Base-by-base conservation (phyloP, 306 rosid genomes). In the Canavalia ensiformis region DNA sequence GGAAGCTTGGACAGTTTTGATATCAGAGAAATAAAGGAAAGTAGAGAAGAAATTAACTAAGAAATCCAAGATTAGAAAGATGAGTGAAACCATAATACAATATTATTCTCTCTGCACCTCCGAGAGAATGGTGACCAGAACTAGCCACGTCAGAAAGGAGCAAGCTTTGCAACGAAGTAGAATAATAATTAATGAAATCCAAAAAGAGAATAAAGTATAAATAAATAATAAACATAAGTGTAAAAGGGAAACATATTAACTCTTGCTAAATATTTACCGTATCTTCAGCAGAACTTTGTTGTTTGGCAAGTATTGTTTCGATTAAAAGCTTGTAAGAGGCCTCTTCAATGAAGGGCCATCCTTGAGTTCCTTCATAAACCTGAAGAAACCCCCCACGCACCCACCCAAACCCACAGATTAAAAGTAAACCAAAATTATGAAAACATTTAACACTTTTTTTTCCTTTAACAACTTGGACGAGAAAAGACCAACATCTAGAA, bases 301-400 rank as follows among this genome's bases (percentile, higher is more conserved):
- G 78, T 42, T 88, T 88, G 74, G 37, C 47, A 50, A 88, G 89
- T 8, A 88, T 5, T n/a, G 84, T 68, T 66, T 86, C 86, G 5
- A 88, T 51, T 10, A 86, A 66, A 25, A 88, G 86, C 35, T 9
- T 56, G 83, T 88, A 88, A 44, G 83, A 84, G 37, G 12, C 58
- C 12, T 86, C 89, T 84, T 88, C 89, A 65, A 86, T 78, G 59
- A 88, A 88, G 47, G 52, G 72, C 89, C 89, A 86, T 3, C 89
- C 89, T 60, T 80, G 82, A 52, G 4, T 33, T 75, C 91, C 91
- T 33, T 74, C 89, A 52, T 88, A 88, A 49, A 84, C 85, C 91
- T 88, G 44, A 8, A 84, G 1, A 86, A 78, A 68, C 2, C 4
- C 25, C 25, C 25, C 25, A 18, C 25, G 25, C 25, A 0, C 25